Evolutionary conservation across 768 basidiomycete genomes (phyloP).

Genomic region (Pisolithus microcarpus): DNA sequence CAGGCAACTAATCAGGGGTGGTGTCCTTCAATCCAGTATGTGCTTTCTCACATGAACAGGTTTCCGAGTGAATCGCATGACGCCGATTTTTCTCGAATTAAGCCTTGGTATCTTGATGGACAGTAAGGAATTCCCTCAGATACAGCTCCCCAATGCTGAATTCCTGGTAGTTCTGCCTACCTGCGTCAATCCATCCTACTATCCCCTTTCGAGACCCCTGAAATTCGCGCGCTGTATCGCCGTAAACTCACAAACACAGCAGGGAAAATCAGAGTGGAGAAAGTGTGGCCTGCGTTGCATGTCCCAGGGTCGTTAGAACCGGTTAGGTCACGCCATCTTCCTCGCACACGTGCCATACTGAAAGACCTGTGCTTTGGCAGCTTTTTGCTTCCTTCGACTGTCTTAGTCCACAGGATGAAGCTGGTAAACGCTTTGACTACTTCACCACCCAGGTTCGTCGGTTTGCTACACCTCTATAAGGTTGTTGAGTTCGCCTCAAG

Average conservation of each 20-base stretch:
- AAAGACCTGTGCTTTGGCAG: slow-evolving; percentile 30
- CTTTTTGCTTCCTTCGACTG: slow-evolving; percentile 72
- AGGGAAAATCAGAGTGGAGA: slow-evolving; percentile 71
- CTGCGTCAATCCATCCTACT: slow-evolving; percentile 87
- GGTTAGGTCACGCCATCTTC: slow-evolving; percentile 32
- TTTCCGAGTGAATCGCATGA: slow-evolving; percentile 91
- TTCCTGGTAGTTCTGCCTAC: slow-evolving; percentile 56
- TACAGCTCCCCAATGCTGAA: neutral
- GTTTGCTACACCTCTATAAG: neutral
- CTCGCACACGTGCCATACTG: neutral
- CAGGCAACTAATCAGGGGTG: neutral
- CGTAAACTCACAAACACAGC: slow-evolving; percentile 70
- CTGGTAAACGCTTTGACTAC: slow-evolving; percentile 78
- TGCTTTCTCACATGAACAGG: slow-evolving; percentile 78
- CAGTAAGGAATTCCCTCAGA: slow-evolving; percentile 49
- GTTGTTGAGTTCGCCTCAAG: slow-evolving; percentile 31
- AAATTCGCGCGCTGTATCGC: slow-evolving; percentile 76
- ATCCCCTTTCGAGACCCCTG: slow-evolving; percentile 84
- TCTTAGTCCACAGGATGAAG: slow-evolving; percentile 62
- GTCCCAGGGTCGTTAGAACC: slow-evolving; percentile 83
- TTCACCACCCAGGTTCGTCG: slow-evolving; percentile 74
- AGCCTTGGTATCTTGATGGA: slow-evolving; percentile 96
- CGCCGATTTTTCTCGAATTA: slow-evolving; percentile 93
- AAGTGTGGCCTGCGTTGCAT: slow-evolving; percentile 62
- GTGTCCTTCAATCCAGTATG: slow-evolving; percentile 45